phyloP scores from a whole-genome alignment of 306 rosid species.

The Gastrolobium villosum region DNA sequence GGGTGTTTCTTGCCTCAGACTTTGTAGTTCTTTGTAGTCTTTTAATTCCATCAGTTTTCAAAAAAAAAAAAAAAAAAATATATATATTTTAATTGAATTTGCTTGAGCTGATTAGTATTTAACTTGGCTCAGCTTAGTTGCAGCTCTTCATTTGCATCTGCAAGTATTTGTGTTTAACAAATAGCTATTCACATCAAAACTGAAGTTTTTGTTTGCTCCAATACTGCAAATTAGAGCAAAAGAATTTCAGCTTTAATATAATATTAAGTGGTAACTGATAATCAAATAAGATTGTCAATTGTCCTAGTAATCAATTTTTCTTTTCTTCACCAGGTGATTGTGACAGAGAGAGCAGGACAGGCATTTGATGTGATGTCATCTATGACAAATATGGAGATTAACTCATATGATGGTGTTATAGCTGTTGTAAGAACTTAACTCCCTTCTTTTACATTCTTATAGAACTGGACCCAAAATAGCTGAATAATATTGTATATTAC shows the following conservation, averaged over 20 bases:
- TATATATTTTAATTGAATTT: slow-evolving; percentile 24
- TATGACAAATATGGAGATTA: slow-evolving; percentile 70
- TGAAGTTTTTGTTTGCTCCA: slow-evolving; percentile 20
- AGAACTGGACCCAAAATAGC: slow-evolving; percentile 8
- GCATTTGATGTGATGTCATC: slow-evolving; percentile 83
- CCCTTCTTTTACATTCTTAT: slow-evolving; percentile 37
- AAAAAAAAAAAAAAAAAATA: no score
- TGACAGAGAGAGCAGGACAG: slow-evolving; percentile 89
- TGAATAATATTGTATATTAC: neutral
- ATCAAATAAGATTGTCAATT: slow-evolving; percentile 24
- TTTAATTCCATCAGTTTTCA: no score
- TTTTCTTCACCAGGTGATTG: slow-evolving; percentile 72
- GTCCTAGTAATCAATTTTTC: slow-evolving; percentile 36
- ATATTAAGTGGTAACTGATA: slow-evolving; percentile 18
- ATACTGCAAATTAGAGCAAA: slow-evolving; percentile 20
- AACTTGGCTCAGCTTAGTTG: neutral
- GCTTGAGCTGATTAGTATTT: slow-evolving; percentile 17
- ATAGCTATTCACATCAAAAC: slow-evolving; percentile 4
- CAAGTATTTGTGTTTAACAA: slow-evolving; percentile 12
- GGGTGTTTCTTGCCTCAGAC: no score
- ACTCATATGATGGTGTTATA: slow-evolving; percentile 85
- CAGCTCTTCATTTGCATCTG: neutral
- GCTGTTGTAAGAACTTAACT: slow-evolving; percentile 80
- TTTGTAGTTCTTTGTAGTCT: no score
- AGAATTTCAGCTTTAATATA: slow-evolving; percentile 22